Evolutionary conservation across 208 protist genomes (phyloP).

Genomic region (Trichomonas gallinae): DNA sequence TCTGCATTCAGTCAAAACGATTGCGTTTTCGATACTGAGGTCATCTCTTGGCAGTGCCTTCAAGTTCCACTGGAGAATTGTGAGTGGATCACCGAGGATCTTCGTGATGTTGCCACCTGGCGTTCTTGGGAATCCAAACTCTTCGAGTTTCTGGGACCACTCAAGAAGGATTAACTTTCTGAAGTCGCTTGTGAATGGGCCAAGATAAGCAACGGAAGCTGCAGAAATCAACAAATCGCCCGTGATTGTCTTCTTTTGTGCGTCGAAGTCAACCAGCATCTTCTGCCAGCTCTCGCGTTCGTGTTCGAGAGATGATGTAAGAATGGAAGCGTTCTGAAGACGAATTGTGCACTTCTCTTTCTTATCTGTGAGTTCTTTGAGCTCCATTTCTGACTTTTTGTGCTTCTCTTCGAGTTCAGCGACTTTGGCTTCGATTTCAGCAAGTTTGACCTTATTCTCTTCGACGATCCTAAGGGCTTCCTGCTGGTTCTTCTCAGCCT

Average conservation of each 20-base stretch:
- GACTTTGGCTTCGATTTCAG: conserved; percentile 52
- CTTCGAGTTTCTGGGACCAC: conserved; percentile 54
- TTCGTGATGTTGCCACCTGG: conserved; percentile 47
- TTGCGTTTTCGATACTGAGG: conserved; percentile 81
- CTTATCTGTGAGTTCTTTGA: conserved; percentile 17
- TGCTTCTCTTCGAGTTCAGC: conserved; percentile 40
- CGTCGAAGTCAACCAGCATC: background rate
- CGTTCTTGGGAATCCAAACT: conserved; percentile 31
- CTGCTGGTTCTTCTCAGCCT: conserved; percentile 64
- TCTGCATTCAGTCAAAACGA: conserved; percentile 38
- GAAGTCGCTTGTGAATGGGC: conserved; percentile 73
- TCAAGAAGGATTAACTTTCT: conserved; percentile 58
- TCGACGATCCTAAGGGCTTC: conserved; percentile 64
- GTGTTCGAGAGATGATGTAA: conserved; percentile 55
- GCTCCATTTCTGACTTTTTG: background rate
- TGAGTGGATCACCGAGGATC: conserved; percentile 71
- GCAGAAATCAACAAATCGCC: conserved; percentile 76
- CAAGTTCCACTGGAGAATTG: conserved; percentile 84
- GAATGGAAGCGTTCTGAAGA: conserved; percentile 71
- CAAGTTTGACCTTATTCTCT: conserved; percentile 69
- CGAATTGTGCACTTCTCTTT: conserved; percentile 3
- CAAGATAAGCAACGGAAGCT: conserved; percentile 75
- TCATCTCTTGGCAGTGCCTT: conserved; percentile 79
- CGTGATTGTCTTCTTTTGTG: conserved; percentile 56
- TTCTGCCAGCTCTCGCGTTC: conserved; percentile 5